These are phyloP conservation scores for Suillus subalutaceus DNA, from an alignment of 768 basidiomycete genomes.

Conservation along the genomic window DNA sequence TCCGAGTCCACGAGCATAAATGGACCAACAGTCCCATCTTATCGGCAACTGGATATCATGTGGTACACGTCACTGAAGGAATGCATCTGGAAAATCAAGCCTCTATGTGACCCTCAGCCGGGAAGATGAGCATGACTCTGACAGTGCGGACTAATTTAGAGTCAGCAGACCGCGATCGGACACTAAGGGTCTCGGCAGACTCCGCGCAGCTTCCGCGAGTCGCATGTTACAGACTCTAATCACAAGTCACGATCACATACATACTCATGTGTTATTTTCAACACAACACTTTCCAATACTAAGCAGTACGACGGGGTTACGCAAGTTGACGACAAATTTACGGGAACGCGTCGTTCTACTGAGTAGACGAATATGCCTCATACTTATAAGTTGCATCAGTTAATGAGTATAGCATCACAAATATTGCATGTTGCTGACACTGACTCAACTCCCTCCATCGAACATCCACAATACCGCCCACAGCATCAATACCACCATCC, in stretches of 20 bases:
- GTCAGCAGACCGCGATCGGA: no score
- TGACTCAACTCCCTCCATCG: neutral
- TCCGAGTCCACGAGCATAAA: neutral
- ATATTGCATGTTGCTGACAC: neutral
- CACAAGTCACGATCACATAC: no score
- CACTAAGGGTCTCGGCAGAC: neutral
- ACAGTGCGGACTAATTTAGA: neutral
- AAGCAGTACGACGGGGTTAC: neutral
- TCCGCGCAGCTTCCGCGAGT: neutral
- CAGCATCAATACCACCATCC: neutral
- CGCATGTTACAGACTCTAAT: no score
- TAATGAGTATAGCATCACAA: no score
- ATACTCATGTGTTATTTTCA: neutral
- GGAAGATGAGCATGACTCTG: neutral
- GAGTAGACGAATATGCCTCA: neutral
- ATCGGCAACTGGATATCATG: neutral
- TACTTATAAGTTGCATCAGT: neutral
- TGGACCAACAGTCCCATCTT: neutral
- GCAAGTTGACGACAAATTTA: neutral
- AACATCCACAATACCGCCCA: neutral
- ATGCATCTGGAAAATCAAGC: neutral
- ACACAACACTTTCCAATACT: neutral
- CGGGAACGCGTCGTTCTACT: neutral
- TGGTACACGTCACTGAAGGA: neutral
- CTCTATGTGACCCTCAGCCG: neutral